Conservation (phyloP, 352 stramenopile genomes). For the Thalassiosira sp. region DNA sequence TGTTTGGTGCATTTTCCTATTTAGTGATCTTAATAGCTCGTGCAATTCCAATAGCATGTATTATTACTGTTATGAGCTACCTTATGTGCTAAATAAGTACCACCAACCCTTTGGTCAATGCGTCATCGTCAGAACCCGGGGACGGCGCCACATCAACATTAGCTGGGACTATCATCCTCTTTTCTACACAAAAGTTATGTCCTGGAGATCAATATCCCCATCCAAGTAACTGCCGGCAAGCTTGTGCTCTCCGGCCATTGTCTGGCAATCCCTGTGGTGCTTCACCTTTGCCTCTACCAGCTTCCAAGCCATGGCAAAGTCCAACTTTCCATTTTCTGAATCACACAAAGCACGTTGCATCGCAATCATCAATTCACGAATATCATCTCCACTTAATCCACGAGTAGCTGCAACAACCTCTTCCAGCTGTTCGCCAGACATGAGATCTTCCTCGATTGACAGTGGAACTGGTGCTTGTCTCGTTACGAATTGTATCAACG, state of each 20-base stretch:
- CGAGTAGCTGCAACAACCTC: slow-evolving; percentile 86
- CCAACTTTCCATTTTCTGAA: slow-evolving; percentile 85
- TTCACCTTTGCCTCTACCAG: slow-evolving; percentile 86
- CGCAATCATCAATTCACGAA: slow-evolving; percentile 94
- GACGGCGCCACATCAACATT: too few species aligned
- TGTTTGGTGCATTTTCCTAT: too few species aligned
- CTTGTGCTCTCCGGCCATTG: neutral
- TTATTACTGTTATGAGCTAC: too few species aligned
- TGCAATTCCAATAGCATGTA: too few species aligned
- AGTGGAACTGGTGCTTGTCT: slow-evolving; percentile 35
- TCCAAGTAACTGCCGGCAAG: neutral
- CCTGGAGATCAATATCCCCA: neutral
- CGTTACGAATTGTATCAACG: slow-evolving; percentile 9
- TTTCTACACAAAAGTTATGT: neutral
- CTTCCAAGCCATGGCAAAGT: slow-evolving; percentile 86
- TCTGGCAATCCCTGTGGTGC: slow-evolving; percentile 14
- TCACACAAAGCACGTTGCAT: slow-evolving; percentile 91
- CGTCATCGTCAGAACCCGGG: too few species aligned
- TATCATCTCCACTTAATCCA: slow-evolving; percentile 93
- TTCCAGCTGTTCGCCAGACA: slow-evolving; percentile 86
- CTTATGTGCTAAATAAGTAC: too few species aligned
- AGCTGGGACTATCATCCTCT: too few species aligned
- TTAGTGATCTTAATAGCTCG: too few species aligned
- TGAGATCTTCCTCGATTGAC: slow-evolving; percentile 75
- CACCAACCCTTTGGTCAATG: too few species aligned